Percentiles rank a stretch among this genome's conserved stretches.
These are phyloP conservation scores for Geoglossum cookeanum DNA, from an alignment of 2,329 filamentous ascomycete genomes.

Conservation along the genomic window DNA sequence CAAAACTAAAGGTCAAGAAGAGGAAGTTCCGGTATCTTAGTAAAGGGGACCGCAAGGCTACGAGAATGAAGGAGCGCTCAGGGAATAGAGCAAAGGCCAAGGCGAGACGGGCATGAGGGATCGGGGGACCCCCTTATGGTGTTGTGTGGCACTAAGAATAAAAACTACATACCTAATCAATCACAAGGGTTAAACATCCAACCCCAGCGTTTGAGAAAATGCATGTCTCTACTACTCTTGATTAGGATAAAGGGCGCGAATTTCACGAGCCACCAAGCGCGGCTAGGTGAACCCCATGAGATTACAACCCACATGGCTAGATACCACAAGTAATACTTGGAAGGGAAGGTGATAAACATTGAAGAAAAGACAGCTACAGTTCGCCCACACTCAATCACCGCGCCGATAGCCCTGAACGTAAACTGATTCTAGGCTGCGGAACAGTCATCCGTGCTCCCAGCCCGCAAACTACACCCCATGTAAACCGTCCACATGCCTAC, in stretches of 20 bases:
- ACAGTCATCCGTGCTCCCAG: too few species aligned
- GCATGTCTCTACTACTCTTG: neutral
- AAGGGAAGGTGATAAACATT: neutral
- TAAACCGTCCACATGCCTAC: neutral
- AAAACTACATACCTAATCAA: neutral
- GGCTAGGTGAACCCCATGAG: neutral
- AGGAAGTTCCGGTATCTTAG: constrained; percentile 85
- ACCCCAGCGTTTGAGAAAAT: neutral
- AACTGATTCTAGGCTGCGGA: too few species aligned
- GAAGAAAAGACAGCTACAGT: neutral
- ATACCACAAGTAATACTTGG: neutral
- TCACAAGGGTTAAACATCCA: neutral
- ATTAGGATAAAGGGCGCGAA: neutral
- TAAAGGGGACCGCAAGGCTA: constrained; percentile 56
- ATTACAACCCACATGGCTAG: neutral
- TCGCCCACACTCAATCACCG: neutral
- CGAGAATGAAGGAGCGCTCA: constrained; percentile 41
- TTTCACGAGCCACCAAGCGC: neutral
- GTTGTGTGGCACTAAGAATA: neutral
- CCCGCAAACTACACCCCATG: neutral
- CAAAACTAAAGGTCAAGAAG: constrained; percentile 59
- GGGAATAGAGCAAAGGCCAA: constrained; percentile 52
- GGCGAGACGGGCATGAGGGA: neutral
- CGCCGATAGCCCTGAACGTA: too few species aligned
- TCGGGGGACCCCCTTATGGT: too few species aligned